phyloP scores from a whole-genome alignment of 805 yeast species.

The Pichia scutulata region DNA sequence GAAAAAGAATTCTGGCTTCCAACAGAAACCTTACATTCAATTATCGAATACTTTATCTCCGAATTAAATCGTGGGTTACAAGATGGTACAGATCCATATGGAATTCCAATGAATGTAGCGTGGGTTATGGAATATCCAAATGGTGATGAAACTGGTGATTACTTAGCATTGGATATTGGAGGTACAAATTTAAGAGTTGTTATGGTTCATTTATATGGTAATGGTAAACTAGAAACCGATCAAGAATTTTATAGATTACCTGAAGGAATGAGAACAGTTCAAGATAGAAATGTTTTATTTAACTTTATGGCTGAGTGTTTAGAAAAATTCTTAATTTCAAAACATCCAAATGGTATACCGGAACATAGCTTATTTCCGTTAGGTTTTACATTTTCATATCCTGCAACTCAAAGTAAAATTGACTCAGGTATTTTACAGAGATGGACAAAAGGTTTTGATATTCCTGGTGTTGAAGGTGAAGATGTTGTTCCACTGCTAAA shows the following conservation, averaged over 20 bases:
- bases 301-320: slow-evolving; percentile 83
- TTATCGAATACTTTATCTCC: slow-evolving; percentile 41
- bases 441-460: slow-evolving; percentile 99
- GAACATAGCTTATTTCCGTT: slow-evolving; percentile 55
- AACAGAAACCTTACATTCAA: slow-evolving; percentile 33
- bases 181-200: slow-evolving; percentile 59
- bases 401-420: slow-evolving; percentile 75
- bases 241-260: slow-evolving; percentile 89
- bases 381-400: slow-evolving; percentile 96
- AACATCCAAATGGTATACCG: slow-evolving; percentile 62
- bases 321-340: slow-evolving; percentile 58
- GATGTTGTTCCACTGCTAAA: slow-evolving; percentile 92
- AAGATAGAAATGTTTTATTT: slow-evolving; percentile 68
- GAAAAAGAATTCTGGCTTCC: slow-evolving; percentile 37
- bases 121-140: slow-evolving; percentile 57
- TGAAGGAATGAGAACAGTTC: slow-evolving; percentile 67
- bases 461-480: slow-evolving; percentile 88
- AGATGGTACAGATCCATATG: slow-evolving; percentile 38
- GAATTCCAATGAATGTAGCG: slow-evolving; percentile 54
- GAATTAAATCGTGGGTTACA: slow-evolving; percentile 47
- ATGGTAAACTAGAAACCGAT: slow-evolving; percentile 74
- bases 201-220: slow-evolving; percentile 50
- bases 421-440: slow-evolving; percentile 85
- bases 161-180: slow-evolving; percentile 53
- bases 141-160: slow-evolving; percentile 52